Base-by-base conservation (phyloP, 805 yeast genomes). In the Cyberlindnera meyerae region DNA sequence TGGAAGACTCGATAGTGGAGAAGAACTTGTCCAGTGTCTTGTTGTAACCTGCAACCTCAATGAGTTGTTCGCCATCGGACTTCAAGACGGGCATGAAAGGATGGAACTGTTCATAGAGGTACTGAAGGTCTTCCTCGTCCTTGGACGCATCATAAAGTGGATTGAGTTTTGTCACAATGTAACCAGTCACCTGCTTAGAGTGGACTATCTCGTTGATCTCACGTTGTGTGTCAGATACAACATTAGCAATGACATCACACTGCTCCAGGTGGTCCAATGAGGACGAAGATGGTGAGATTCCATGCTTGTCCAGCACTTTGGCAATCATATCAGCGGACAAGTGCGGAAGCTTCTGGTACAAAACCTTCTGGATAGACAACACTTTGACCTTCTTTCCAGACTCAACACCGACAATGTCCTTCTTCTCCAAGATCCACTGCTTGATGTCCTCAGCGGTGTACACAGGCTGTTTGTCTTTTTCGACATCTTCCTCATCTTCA, bases 1-100 rank as follows among this genome's bases (percentile, higher is more conserved):
- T 86, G 4, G 87, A 77, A 4, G 94, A 78, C 53, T 90, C 95
- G 12, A 89, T 66, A 0, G 90, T 79, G 0, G 96, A 86, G 55
- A 84, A 90, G 54, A 84, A 90, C 27, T 65, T 67, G 58, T 90
- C 98, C 15, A 90, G 69, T 0, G 97, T 81, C 40, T 74, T 73
- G 54, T 87, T 89, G 57, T 87, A 90, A 0, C 93, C 88, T 7
- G 63, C 59, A 11, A 77, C 60, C 14, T 63, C 65, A 3, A 71
- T 65, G 15, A 78, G 52, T 16, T 63, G 61, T 1, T 48, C 45
- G 8, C 61, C 67, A 2, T 47, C 47, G 8, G 61, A 58, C 9
- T 57, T 65, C 34, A 71, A 60, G 37, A 54, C 51, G 3, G 88
- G 87, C 31, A 60, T 47, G 53, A 79, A 82, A 0, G 90, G 89